Conservation (phyloP, 345 rosid genomes). For the Sapria himalayana region DNA sequence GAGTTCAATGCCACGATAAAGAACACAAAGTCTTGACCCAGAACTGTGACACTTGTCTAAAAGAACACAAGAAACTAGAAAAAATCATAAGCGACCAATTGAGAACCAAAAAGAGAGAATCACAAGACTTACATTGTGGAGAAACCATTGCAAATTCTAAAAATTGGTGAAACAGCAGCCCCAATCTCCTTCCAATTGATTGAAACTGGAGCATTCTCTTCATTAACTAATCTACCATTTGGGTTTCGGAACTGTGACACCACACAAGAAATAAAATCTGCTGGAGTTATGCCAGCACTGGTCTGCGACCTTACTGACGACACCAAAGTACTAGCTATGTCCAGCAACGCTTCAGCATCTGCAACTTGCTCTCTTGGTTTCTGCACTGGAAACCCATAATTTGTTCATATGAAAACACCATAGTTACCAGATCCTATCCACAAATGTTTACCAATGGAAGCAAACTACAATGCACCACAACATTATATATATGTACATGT, state of each 20-base stretch:
- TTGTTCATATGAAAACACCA: neutral
- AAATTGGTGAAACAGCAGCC: slow-evolving; percentile 28
- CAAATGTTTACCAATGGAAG: neutral
- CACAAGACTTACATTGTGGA: slow-evolving; percentile 68
- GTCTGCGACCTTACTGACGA: slow-evolving; percentile 52
- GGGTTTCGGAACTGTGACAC: slow-evolving; percentile 27
- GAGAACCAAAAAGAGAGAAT: too few relatives aligned
- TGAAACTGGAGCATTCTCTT: slow-evolving; percentile 20
- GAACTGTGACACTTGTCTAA: too few relatives aligned
- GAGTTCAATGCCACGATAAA: too few relatives aligned
- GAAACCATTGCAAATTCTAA: slow-evolving; percentile 28
- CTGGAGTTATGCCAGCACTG: slow-evolving; percentile 34
- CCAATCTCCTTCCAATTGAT: slow-evolving; percentile 71
- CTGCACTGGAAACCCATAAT: slow-evolving; percentile 21
- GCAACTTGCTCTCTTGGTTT: slow-evolving; percentile 88
- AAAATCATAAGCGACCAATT: too few relatives aligned
- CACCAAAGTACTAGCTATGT: slow-evolving; percentile 40
- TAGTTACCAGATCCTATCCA: neutral
- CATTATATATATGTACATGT: too few relatives aligned
- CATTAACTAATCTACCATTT: slow-evolving; percentile 10
- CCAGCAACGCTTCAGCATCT: slow-evolving; percentile 79
- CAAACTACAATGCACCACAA: neutral
- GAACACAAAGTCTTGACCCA: too few relatives aligned
- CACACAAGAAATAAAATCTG: slow-evolving; percentile 41
- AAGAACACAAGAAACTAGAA: too few relatives aligned